Base-by-base conservation (phyloP, 2,329 filamentous ascomycete species). In the Mycosphaerella sp. region DNA sequence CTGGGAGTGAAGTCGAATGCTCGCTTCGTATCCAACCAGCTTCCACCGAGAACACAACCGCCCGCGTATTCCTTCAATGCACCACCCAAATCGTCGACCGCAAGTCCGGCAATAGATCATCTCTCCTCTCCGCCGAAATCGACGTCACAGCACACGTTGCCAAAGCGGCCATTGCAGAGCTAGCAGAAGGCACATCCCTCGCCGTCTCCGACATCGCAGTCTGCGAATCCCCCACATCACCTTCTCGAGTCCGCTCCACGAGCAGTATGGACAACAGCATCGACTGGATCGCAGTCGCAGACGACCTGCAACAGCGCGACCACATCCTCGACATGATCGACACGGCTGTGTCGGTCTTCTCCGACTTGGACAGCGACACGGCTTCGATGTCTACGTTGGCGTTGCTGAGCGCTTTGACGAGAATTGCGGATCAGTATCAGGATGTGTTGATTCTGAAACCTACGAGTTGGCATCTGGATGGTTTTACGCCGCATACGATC, bases 281-380 rank as follows among this genome's bases (percentile, higher is more conserved):
- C 37, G 62, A 65, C 54, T 65, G 63, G 63, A 54, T 58, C 8
- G 56, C 53, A 6, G 28, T 64, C 8, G 63, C 59, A n/a, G 58
- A 60, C 39, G 56, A 59, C 14, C 53, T 62, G 16, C 56, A 59
- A 50, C 8, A 18, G 13, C 37, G 37, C 39, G 45, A 49, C 18
- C 16, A 41, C 16, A 36, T 27, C 6, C 3, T 5, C 45, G 39
- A 40, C 18, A 48, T 50, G 12, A 53, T 55, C 37, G 50, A 55
- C 8, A 44, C 57, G 6, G 55, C 58, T 4, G 25, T 53, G 2
- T 6, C 37, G 3, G 21, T 49, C 27, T 49, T 61, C 40, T 25
- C 49, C 12, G 17, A 42, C 1, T 56, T 64, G 34, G 51, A 49
- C 2, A 25, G 44, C 4, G 52, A 58, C n/a, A 56, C 46, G 32